phyloP scores from a whole-genome alignment of 2,329 filamentous ascomycete species.

The Elsinoe necatrix region DNA sequence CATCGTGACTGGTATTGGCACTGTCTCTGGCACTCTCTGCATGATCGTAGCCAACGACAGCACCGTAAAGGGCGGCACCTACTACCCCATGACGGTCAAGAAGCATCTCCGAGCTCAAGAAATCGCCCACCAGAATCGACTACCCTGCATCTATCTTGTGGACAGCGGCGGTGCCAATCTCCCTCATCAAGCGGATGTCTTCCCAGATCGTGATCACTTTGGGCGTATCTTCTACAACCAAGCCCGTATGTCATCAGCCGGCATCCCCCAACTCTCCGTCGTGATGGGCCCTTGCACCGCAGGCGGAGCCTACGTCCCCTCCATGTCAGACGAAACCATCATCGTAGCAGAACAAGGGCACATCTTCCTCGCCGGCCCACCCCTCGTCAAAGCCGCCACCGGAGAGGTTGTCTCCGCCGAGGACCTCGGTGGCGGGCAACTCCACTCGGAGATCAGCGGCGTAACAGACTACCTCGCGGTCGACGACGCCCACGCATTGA shows the following conservation, averaged over 20 bases:
- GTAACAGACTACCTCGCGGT: conserved; percentile 94
- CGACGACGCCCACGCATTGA: conserved; percentile 83
- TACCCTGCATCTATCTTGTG: conserved; percentile 86
- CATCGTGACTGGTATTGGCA: conserved; percentile 86
- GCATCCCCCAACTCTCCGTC: conserved; percentile 87
- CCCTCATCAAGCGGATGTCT: conserved; percentile 90
- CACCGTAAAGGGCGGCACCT: conserved; percentile 94
- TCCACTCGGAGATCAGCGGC: conserved; percentile 84
- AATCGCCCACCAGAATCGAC: conserved; percentile 78
- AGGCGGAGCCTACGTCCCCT: conserved; percentile 89
- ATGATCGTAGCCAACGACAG: conserved; percentile 94
- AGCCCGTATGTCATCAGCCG: conserved; percentile 78
- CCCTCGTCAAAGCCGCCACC: conserved; percentile 90
- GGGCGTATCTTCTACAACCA: conserved; percentile 98
- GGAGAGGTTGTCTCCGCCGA: conserved; percentile 87
- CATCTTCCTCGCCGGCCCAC: conserved; percentile 91
- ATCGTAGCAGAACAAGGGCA: conserved; percentile 95
- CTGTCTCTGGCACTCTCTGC: conserved; percentile 82
- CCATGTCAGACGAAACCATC: conserved; percentile 96
- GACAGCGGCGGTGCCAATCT: conserved; percentile 94
- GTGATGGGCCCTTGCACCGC: conserved; percentile 98
- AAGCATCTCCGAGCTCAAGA: conserved; percentile 91
- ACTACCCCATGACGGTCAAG: conserved; percentile 95
- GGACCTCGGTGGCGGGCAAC: conserved; percentile 78
- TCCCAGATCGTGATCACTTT: conserved; percentile 91